Percentiles rank a stretch among this genome's conserved stretches.
Conservation (phyloP, 2,329 filamentous ascomycete species). For the Emmonsiellopsis sp. region DNA sequence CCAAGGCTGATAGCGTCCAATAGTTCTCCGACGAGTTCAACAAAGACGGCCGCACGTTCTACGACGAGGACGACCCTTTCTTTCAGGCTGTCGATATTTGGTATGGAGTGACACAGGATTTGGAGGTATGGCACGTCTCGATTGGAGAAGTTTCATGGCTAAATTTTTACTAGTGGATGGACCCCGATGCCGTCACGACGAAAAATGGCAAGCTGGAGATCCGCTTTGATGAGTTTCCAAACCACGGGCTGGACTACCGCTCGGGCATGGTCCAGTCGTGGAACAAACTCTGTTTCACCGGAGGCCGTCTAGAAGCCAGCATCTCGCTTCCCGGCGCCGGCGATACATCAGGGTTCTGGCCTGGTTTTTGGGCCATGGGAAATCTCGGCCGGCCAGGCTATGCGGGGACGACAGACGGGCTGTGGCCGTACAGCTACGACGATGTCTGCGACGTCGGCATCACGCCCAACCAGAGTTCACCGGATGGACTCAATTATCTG, state of each 20-base stretch:
- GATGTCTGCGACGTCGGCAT: conserved; percentile 62
- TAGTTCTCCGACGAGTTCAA: conserved; percentile 67
- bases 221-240: conserved; percentile 56
- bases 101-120: conserved; percentile 63
- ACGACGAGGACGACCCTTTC: conserved; percentile 60
- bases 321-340: conserved; percentile 60
- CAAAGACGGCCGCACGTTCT: conserved; percentile 57
- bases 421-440: conserved; percentile 67
- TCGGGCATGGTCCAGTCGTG: conserved; percentile 68
- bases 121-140: conserved; percentile 42
- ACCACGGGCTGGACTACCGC: conserved; percentile 56
- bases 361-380: conserved; percentile 68
- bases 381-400: conserved; percentile 63
- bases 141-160: background rate
- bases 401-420: conserved; percentile 59
- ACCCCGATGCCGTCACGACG: conserved; percentile 58
- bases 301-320: conserved; percentile 60
- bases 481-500: conserved; percentile 56
- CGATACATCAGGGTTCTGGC: conserved; percentile 62
- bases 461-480: conserved; percentile 60
- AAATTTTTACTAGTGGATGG: conserved; percentile 51
- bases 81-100: conserved; percentile 61
- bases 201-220: conserved; percentile 54
- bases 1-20: background rate
- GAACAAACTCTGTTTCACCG: conserved; percentile 67